phyloP scores from a whole-genome alignment of 1,284 basidiomycete genomes.

The Baeospora myosura region DNA sequence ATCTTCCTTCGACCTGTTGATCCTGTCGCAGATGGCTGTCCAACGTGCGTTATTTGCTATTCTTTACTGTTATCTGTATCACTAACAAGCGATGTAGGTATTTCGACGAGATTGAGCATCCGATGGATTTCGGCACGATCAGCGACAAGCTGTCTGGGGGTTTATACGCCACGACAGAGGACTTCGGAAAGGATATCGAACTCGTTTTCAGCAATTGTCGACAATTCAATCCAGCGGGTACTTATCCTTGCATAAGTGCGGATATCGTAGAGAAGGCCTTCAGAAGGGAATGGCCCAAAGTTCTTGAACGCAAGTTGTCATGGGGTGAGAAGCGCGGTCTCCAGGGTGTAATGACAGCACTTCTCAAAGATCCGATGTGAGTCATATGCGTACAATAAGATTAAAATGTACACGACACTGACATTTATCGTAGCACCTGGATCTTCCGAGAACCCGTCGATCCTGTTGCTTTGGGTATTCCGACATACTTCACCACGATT shows the following conservation, averaged over 20 bases:
- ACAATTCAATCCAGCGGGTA: conserved; percentile 80
- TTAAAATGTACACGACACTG: conserved; percentile 5
- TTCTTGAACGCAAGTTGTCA: conserved; percentile 66
- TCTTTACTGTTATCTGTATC: conserved; percentile 6
- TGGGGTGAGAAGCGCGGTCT: conserved; percentile 80
- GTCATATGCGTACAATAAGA: conserved; percentile 22
- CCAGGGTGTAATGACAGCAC: conserved; percentile 61
- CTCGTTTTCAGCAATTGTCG: conserved; percentile 87
- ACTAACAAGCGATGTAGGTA: conserved; percentile 48
- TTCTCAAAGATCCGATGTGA: conserved; percentile 69
- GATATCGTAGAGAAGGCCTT: conserved; percentile 69
- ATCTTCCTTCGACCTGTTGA: conserved; percentile 88
- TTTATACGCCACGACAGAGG: conserved; percentile 73
- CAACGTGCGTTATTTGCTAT: conserved; percentile 56
- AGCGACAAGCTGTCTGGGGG: conserved; percentile 58
- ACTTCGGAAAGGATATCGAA: conserved; percentile 76
- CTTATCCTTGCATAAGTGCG: conserved; percentile 69
- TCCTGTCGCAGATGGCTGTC: conserved; percentile 75
- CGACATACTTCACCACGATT: conserved; percentile 79
- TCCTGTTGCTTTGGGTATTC: conserved; percentile 68
- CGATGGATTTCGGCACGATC: conserved; percentile 95
- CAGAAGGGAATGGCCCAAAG: conserved; percentile 85
- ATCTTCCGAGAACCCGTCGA: conserved; percentile 86
- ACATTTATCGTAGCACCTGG: conserved; percentile 43
- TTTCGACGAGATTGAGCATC: conserved; percentile 85